phyloP scores from a whole-genome alignment of 1,139 yeast species.

The Candida glucosophila region DNA sequence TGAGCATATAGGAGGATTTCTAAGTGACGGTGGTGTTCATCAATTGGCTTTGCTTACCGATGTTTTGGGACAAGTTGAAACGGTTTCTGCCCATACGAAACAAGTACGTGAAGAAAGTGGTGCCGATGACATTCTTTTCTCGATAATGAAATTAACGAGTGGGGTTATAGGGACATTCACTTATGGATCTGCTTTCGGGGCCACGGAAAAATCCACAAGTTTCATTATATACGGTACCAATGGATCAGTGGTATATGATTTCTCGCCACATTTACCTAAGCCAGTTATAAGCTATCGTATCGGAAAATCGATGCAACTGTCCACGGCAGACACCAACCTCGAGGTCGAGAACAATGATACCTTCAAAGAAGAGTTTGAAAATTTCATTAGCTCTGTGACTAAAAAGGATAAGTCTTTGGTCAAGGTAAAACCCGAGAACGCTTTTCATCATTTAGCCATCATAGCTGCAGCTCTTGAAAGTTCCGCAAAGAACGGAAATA shows the following conservation, averaged over 20 bases:
- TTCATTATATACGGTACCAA: slow-evolving; percentile 69
- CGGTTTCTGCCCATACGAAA: slow-evolving; percentile 63
- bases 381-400: slow-evolving; percentile 62
- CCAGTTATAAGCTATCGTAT: slow-evolving; percentile 43
- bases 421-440: slow-evolving; percentile 56
- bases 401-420: slow-evolving; percentile 55
- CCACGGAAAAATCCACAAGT: slow-evolving; percentile 57
- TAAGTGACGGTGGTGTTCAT: slow-evolving; percentile 94
- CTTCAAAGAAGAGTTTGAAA: slow-evolving; percentile 55
- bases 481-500: slow-evolving; percentile 49
- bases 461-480: slow-evolving; percentile 79
- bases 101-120: slow-evolving; percentile 75
- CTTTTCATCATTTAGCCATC: slow-evolving; percentile 88
- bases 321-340: slow-evolving; percentile 37
- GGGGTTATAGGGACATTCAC: slow-evolving; percentile 82
- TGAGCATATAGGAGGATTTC: slow-evolving; percentile 83
- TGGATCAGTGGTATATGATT: slow-evolving; percentile 64
- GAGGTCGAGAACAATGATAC: slow-evolving; percentile 50
- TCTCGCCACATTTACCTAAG: slow-evolving; percentile 41
- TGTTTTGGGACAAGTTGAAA: slow-evolving; percentile 65
- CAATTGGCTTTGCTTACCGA: slow-evolving; percentile 81
- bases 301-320: slow-evolving; percentile 34
- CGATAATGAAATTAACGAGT: slow-evolving; percentile 52
- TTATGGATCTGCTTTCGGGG: slow-evolving; percentile 87
- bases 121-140: slow-evolving; percentile 67